A percentile compares a stretch with the other conserved stretches of the same genome.
phyloP scores from a whole-genome alignment of 495 filamentous ascomycete genomes.

The Tetracladium marchalianum region DNA sequence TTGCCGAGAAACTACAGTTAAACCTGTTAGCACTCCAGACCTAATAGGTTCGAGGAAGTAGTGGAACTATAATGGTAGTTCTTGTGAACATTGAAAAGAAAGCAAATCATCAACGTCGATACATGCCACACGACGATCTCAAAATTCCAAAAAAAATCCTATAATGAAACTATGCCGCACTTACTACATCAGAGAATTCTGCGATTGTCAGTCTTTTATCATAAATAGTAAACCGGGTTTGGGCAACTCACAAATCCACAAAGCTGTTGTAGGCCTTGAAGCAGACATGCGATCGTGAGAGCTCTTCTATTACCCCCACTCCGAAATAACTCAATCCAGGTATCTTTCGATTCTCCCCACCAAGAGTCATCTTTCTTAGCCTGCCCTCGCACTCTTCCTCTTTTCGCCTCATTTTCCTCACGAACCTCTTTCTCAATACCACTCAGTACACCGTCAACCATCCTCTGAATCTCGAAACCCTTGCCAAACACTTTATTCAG shows the following conservation, averaged over 20 bases:
- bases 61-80: too few relatives aligned
- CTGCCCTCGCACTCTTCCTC: constrained; percentile 22
- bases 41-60: too few relatives aligned
- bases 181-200: constrained; percentile 84
- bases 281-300: constrained; percentile 70
- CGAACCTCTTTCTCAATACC: constrained; percentile 59
- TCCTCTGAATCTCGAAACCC: constrained; percentile 30
- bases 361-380: constrained; percentile 14
- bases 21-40: too few relatives aligned
- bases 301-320: constrained; percentile 65
- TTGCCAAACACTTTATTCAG: constrained; percentile 54
- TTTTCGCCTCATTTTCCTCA: constrained; percentile 47
- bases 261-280: constrained; percentile 83
- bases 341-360: constrained; percentile 26
- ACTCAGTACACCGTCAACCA: constrained; percentile 47
- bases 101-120: too few relatives aligned
- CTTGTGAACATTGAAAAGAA: too few relatives aligned
- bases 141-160: too few relatives aligned
- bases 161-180: too few relatives aligned
- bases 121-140: too few relatives aligned
- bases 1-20: constrained; percentile 55
- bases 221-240: background rate
- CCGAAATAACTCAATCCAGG: constrained; percentile 44
- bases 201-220: constrained; percentile 11
- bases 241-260: constrained; percentile 65